Base-by-base conservation (phyloP, 2,329 filamentous ascomycete genomes). In the Dryadomyces sulphureus region DNA sequence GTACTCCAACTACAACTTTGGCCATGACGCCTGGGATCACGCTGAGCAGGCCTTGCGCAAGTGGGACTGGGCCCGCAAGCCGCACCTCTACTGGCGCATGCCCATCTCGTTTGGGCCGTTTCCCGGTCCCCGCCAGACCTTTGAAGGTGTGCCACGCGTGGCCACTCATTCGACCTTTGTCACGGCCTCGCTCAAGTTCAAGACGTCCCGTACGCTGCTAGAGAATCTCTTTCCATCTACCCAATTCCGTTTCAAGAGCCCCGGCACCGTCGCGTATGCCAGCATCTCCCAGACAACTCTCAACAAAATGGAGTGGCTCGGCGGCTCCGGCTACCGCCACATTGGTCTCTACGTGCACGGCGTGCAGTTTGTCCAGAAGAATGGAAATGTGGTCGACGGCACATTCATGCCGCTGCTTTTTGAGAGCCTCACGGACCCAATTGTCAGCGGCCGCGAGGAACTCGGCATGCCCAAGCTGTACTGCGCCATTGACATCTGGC, bases 301-400 rank as follows among this genome's bases (percentile, higher is more conserved):
- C 2, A 57, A 62, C 34, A 68, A 69, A 0, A 69, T 81, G 64
- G 64, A 70, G 25, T 81, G 77, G 76, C 66, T 82, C 0, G 75
- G 72, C 4, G 77, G 77, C 2, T 59, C 61, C 0, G 75, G 77
- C 1, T 81, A 81, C 55, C 67, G 62, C 17, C 68, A 71, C 52
- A 60, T 77, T 14, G 77, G 75, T 0, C 63, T 82, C 0, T 80
- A 77, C 54, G 68, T 82, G 16, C 77, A 81, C 49, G 77, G 73
- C 0, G 70, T 81, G 1, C 59, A 76, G 49, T 79, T 78, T 51
- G 64, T 59, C 1, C 71, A 68, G 51, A 60, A 64, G 56, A 72
- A 59, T 45, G 73, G 74, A 1, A 59, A 61, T 0, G 59, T 63
- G 0, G 54, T 75, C 1, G 58, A 58, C 12, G 77, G 75, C 2